phyloP scores from a whole-genome alignment of 768 basidiomycete species.

The Mycena sanguinolenta region DNA sequence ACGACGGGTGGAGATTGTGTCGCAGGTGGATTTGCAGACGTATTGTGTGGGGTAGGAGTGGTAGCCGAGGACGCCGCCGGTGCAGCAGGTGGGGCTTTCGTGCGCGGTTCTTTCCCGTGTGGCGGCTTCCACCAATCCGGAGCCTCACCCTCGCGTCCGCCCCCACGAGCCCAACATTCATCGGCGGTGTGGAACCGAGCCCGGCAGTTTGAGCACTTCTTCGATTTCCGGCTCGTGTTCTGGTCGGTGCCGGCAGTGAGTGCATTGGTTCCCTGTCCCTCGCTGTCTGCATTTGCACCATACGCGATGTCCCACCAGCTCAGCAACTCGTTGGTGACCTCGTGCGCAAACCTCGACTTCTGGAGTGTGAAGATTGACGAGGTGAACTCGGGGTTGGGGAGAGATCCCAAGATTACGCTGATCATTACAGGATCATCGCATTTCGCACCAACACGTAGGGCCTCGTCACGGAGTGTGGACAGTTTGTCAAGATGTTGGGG shows the following conservation, averaged over 20 bases:
- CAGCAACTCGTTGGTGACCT: neutral
- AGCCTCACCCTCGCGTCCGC: slow-evolving; percentile 10
- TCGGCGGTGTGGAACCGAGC: slow-evolving; percentile 4
- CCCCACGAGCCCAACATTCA: slow-evolving; percentile 3
- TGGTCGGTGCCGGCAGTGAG: too few relatives aligned
- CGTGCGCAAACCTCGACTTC: neutral
- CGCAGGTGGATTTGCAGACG: too few relatives aligned
- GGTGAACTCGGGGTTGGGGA: neutral
- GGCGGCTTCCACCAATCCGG: neutral
- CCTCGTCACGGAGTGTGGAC: too few relatives aligned
- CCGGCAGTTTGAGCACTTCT: neutral
- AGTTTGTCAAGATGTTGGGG: too few relatives aligned
- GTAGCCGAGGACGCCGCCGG: neutral
- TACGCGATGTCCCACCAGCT: slow-evolving; percentile 5
- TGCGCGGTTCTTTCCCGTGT: neutral
- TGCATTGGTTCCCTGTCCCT: too few relatives aligned
- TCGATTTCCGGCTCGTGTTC: too few relatives aligned
- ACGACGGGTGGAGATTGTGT: too few relatives aligned
- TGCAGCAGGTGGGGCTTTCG: too few relatives aligned
- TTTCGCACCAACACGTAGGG: neutral
- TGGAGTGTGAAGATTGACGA: slow-evolving; percentile 6
- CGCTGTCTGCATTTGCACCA: neutral
- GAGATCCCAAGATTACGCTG: slow-evolving; percentile 11
- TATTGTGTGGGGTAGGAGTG: too few relatives aligned
- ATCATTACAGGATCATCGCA: neutral